Conservation (phyloP, 441 rosid genomes). For the California macrophylla region DNA sequence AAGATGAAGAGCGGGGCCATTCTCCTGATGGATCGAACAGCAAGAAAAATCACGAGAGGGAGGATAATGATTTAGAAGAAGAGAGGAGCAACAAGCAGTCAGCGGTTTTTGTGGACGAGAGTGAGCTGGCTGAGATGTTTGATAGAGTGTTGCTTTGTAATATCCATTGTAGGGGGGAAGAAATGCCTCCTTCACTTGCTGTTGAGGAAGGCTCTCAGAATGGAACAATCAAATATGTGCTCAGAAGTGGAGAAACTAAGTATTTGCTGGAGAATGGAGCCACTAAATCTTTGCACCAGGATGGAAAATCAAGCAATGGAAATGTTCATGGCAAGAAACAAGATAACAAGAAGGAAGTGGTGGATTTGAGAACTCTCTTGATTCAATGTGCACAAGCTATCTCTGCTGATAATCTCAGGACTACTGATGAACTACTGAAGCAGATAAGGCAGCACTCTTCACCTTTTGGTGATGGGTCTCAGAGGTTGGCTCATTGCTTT, state of each 20-base stretch:
- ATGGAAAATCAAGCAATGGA: neutral
- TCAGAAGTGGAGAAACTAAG: slow-evolving; percentile 1
- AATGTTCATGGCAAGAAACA: neutral
- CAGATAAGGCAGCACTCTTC: slow-evolving; percentile 5
- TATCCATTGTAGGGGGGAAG: slow-evolving; percentile 9
- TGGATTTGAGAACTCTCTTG: slow-evolving; percentile 1
- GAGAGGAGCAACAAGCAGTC: slow-evolving; percentile 1
- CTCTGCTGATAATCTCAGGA: neutral
- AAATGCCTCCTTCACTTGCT: neutral
- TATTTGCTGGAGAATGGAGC: neutral
- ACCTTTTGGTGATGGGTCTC: neutral
- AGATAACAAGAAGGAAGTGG: neutral
- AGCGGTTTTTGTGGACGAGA: neutral
- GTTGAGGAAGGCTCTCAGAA: slow-evolving; percentile 1
- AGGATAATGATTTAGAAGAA: neutral
- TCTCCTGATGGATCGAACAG: slow-evolving; percentile 10
- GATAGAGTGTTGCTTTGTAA: neutral
- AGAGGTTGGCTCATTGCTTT: slow-evolving; percentile 1
- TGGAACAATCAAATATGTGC: neutral
- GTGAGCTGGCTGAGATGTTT: neutral
- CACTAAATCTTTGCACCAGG: neutral
- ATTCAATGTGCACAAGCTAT: slow-evolving; percentile 1
- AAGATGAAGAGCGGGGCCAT: neutral
- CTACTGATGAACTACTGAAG: neutral
- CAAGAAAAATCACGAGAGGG: slow-evolving; percentile 16